Evolutionary conservation across 2,329 filamentous ascomycete genomes (phyloP), one percentile per base, ranked within the genome.

Genomic region (Polychaeton citri): DNA sequence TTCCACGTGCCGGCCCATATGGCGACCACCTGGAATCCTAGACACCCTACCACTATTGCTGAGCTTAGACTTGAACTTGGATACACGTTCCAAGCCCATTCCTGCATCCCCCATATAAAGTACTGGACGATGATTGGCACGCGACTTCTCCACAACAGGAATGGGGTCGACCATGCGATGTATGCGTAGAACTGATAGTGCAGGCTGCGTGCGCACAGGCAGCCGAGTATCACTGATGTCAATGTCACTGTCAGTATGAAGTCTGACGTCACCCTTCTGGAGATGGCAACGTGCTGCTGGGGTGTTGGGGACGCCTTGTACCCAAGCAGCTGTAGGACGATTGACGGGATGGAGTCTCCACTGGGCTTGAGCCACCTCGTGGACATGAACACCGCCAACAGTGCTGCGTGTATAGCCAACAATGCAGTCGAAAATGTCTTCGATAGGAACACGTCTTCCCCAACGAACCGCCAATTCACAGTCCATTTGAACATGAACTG

Each of bases 401-500:
- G 65, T 6, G 64, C 56, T 18, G 66, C 64, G 55, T 95, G 85
- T 37, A 74, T 53, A 2, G 59, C 66, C 18, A 94, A 66, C 34
- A 95, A 68, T 10, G 62, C 58, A 13, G 79, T 48, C 18, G 85
- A 74, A 54, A 94, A 92, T 2, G 63, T 55, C 40, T 64, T 72
- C 46, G 76, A 80, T 32, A 92, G 69, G 50, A 98, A 98, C 0
- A 64, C 60, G 5, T 81, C 73, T 59, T 95, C 86, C 12, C 81
- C 79, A n/a, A 95, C 62, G 56, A 96, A 96, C 36, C 87, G 77
- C 90, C 90, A 98, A 60, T 98, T 98, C 47, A 98, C 90, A 0
- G 90, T 98, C 90, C 90, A 98, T 61, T 88, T 86, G 68, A 88
- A 96, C 50, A 94, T 70, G 62, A 98, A 98, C 49, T 84, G 76